Percentiles rank a stretch among this genome's conserved stretches.
Conservation (phyloP, 495 filamentous ascomycete genomes). For the Bacidia gigantensis region DNA sequence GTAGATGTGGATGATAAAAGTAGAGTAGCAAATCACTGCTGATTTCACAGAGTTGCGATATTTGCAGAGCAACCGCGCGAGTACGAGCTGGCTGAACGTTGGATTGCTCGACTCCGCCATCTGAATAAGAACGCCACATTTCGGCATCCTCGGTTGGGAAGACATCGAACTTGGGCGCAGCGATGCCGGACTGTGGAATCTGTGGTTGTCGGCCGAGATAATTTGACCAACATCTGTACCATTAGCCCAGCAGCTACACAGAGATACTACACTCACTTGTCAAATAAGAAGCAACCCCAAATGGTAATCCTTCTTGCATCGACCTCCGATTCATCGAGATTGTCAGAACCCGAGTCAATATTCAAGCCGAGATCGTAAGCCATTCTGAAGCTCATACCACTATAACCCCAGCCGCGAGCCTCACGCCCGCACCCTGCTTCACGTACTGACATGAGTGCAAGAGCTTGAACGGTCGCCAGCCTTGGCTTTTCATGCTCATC, state of each 20-base stretch:
- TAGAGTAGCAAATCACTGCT: slow-evolving; percentile 76
- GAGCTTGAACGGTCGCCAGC: slow-evolving; percentile 86
- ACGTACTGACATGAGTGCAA: slow-evolving; percentile 90
- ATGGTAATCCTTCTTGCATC: slow-evolving; percentile 87
- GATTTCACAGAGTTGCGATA: slow-evolving; percentile 78
- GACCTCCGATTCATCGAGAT: slow-evolving; percentile 65
- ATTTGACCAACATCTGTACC: slow-evolving; percentile 77
- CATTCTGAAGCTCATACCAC: slow-evolving; percentile 98
- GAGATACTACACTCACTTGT: slow-evolving; percentile 49
- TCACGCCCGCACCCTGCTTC: slow-evolving; percentile 94
- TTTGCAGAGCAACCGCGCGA: slow-evolving; percentile 66
- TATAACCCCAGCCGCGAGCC: slow-evolving; percentile 95
- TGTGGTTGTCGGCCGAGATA: slow-evolving; percentile 91
- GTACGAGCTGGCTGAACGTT: slow-evolving; percentile 71
- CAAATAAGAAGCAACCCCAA: slow-evolving; percentile 97
- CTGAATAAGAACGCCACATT: slow-evolving; percentile 79
- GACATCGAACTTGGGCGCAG: slow-evolving; percentile 78
- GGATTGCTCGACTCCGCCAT: slow-evolving; percentile 55
- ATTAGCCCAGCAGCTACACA: background rate
- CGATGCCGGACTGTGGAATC: slow-evolving; percentile 60
- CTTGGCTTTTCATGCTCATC: slow-evolving; percentile 87
- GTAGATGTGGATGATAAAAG: slow-evolving; percentile 73
- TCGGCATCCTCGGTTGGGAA: slow-evolving; percentile 80
- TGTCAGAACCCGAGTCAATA: slow-evolving; percentile 54
- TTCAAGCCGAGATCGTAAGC: slow-evolving; percentile 87